Evolutionary conservation across 75 land plant genomes (phyloP).

Genomic region (Pinus tabuliformis): DNA sequence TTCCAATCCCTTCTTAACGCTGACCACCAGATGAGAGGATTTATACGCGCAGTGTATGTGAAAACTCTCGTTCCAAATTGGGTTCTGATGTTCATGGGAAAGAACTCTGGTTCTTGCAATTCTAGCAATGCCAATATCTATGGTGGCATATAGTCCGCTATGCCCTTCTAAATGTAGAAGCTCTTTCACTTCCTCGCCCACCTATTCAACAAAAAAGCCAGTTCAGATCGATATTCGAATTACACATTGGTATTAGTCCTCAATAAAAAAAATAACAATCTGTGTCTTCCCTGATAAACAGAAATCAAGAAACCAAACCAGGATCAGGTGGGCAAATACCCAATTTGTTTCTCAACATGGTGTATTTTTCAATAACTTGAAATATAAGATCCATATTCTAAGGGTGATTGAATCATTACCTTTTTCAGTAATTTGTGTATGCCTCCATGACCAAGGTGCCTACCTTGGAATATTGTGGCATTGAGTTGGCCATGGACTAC

Average conservation of each 20-base stretch:
- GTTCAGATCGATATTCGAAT: too few species aligned
- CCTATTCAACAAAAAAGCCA: too few species aligned
- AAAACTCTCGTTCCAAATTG: constrained; percentile 54
- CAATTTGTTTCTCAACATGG: too few species aligned
- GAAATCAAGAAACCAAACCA: too few species aligned
- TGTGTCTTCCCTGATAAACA: too few species aligned
- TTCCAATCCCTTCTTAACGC: constrained; percentile 38
- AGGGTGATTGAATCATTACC: not conserved
- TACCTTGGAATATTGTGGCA: constrained; percentile 69
- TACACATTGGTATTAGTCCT: too few species aligned
- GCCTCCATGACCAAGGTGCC: not conserved
- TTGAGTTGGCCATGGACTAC: constrained; percentile 78
- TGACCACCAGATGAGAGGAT: constrained; percentile 21
- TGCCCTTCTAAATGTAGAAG: not conserved
- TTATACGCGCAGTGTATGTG: constrained; percentile 46
- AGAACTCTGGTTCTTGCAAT: constrained; percentile 47
- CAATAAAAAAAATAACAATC: too few species aligned
- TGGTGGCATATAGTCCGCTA: constrained; percentile 29
- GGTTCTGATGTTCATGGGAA: constrained; percentile 20
- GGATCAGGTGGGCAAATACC: too few species aligned
- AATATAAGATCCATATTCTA: not conserved
- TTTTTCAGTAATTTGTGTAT: not conserved
- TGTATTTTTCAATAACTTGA: too few species aligned
- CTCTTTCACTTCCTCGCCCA: too few species aligned
- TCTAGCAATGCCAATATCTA: constrained; percentile 34